Base-by-base conservation (phyloP, 345 rosid species). In the Schrenkiella parvula region DNA sequence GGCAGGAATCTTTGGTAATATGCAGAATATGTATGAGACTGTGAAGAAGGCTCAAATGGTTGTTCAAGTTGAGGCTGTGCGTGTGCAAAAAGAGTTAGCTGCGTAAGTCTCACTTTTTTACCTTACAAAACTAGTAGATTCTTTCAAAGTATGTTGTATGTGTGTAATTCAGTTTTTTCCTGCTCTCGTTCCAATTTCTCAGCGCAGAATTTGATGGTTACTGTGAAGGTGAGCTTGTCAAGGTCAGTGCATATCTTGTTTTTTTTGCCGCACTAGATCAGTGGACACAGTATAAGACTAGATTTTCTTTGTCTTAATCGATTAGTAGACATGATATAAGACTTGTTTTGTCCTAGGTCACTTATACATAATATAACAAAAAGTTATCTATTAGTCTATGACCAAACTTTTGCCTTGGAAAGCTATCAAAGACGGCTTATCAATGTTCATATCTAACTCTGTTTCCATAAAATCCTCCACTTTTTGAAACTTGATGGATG, bases 1-100 rank as follows among this genome's bases (percentile, higher is more conserved):
- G 98, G 90, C 95, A 80, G 96, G 98, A 65, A 86, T 90, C 63
- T 84, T 88, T 31, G 98, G 95, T 21, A 90, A 90, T 79, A 93
- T 90, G 97, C 92, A 85, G 77, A 93, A 89, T 78, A 81, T 93
- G 66, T 93, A 84, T 58, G 98, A 90, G 59, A 90, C 96, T 2
- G 97, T 90, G 68, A 93, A 93, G 77, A 93, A 93, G 79, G 97
- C 98, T n/a, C 96, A 93, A 81, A 90, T 85, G 92, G 96, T 93
- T 64, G 98, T 93, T 82, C 97, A 90, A 82, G 97, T 90, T 12
- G 98, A 90, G 74, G 97, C 97, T 42, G 98, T 93, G 14, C 82
- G 85, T 17, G 97, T 93, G 51, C 98, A 90, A 66, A 93, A 93
- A 55, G 97, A 88, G 82, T 87, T 93, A 68, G 97, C 97, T 53